Conservation (phyloP, 371 early-diverging fungal species). For the Apophysomyces sp. region DNA sequence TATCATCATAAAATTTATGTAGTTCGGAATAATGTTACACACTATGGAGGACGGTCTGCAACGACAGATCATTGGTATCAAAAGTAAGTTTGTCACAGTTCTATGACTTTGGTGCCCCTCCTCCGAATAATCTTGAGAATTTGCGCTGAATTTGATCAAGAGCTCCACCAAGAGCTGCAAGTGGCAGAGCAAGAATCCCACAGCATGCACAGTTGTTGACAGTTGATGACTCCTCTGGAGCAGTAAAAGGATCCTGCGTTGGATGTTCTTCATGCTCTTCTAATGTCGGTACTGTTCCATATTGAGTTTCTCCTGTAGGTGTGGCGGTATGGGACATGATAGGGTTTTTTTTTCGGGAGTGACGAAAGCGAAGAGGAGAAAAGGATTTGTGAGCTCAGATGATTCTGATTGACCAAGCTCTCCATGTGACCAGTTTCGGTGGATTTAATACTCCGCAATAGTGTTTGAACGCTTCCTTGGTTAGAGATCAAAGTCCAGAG, state of each 20-base stretch:
- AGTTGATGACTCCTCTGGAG: constrained; percentile 16
- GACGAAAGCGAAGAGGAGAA: neutral
- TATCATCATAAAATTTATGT: neutral
- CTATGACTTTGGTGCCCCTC: neutral
- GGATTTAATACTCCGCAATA: too few relatives aligned
- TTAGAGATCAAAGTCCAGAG: too few relatives aligned
- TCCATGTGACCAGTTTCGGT: too few relatives aligned
- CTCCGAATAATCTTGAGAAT: constrained; percentile 1
- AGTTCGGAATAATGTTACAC: neutral
- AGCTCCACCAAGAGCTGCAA: constrained; percentile 34
- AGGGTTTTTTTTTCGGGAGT: neutral
- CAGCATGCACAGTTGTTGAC: constrained; percentile 28
- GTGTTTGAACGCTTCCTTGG: too few relatives aligned
- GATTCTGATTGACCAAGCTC: too few relatives aligned
- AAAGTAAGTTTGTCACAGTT: too few relatives aligned
- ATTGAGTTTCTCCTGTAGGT: neutral
- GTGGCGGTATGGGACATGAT: neutral
- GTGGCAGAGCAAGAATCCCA: constrained; percentile 24
- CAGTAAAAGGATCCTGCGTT: neutral
- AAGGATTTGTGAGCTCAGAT: neutral
- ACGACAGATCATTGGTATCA: too few relatives aligned
- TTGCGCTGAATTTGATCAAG: constrained; percentile 32
- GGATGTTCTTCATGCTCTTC: neutral
- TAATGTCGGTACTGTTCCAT: neutral
- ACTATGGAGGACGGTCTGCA: neutral